Evolutionary conservation across 179 eudicot species (phyloP), one percentile per base, ranked within the genome.

Genomic region (Carnegiea gigantea): DNA sequence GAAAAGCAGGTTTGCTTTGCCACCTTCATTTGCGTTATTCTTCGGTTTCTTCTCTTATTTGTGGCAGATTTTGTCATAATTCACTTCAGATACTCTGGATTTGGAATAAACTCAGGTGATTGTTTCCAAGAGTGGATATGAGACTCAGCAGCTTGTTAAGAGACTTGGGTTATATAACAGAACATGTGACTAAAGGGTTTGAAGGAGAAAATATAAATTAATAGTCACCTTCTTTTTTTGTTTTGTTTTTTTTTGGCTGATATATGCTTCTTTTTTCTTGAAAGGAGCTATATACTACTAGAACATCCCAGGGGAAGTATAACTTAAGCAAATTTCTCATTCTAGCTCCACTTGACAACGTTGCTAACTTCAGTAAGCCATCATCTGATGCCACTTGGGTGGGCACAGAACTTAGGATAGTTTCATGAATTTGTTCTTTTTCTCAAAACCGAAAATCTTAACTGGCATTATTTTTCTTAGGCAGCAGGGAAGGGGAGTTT

Each of bases 1-100:
- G 93, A 87, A 18, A 89, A 84, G 30, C 92, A 95, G 97, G 99
- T 93, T 36, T 70, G 77, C 71, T 72, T 60, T 62, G 6, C 65
- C 14, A 43, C 68, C 28, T 5, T 71, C 68, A 13, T 74, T 79
- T 18, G 57, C 36, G 6, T 46, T 44, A 14, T 11, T 54, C 57
- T 48, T 59, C 6, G 30, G 12, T 43, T 60, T 57, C 20, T 15
- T 57, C 71, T 17, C n/a, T 54, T 33, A 68, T 49, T 53, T 21
- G 51, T 79, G 33, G 46, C 70, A 38, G 64, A 24, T 33, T 18
- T 30, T 13, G 17, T 54, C 62, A 54, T 54, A 54, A 0, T 17
- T 54, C 62, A 54, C 21, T 54, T 48, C 15, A 54, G 21, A 54
- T 54, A 3, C 7, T 54, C 15, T 62, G 26, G 28, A 23, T 62